Conservation (phyloP, 176 grass and related monocot genomes). For the Eragrostis nindensis region DNA sequence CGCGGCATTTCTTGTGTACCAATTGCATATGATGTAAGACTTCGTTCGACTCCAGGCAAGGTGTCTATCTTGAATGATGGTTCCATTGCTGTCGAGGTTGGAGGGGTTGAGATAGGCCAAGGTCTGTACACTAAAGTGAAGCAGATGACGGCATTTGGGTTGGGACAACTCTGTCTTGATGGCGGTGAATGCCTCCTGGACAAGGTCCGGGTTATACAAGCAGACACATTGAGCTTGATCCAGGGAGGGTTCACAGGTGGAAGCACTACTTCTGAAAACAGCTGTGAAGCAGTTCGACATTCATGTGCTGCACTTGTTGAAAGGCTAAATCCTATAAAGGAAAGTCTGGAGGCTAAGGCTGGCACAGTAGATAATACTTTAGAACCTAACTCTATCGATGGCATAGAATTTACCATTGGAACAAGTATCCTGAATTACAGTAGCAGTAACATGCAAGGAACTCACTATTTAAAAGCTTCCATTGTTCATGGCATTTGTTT, state of each 20-base stretch:
- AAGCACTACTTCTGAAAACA: slow-evolving; percentile 83
- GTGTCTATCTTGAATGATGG: slow-evolving; percentile 89
- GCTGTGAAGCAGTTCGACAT: slow-evolving; percentile 68
- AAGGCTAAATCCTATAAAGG: slow-evolving; percentile 76
- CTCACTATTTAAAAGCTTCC: background rate
- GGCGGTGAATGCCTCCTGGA: slow-evolving; percentile 60
- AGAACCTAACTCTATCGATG: background rate
- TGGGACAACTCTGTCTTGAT: slow-evolving; percentile 59
- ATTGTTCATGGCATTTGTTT: slow-evolving; percentile 19
- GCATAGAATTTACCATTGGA: background rate
- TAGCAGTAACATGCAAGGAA: background rate
- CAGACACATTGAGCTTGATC: slow-evolving; percentile 71
- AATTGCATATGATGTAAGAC: slow-evolving; percentile 36
- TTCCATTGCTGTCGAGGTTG: slow-evolving; percentile 87
- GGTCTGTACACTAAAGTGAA: slow-evolving; percentile 93
- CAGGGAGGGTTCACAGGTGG: slow-evolving; percentile 77
- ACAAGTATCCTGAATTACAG: background rate
- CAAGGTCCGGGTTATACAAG: slow-evolving; percentile 74
- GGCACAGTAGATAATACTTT: slow-evolving; percentile 13
- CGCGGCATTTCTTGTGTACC: slow-evolving; percentile 88
- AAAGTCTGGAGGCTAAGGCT: slow-evolving; percentile 50
- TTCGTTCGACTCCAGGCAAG: slow-evolving; percentile 58
- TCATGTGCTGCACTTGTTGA: slow-evolving; percentile 58
- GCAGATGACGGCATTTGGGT: slow-evolving; percentile 70
- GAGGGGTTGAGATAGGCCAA: slow-evolving; percentile 85